Conservation (phyloP, 2,329 filamentous ascomycete species). For the Cercospora canescens region DNA sequence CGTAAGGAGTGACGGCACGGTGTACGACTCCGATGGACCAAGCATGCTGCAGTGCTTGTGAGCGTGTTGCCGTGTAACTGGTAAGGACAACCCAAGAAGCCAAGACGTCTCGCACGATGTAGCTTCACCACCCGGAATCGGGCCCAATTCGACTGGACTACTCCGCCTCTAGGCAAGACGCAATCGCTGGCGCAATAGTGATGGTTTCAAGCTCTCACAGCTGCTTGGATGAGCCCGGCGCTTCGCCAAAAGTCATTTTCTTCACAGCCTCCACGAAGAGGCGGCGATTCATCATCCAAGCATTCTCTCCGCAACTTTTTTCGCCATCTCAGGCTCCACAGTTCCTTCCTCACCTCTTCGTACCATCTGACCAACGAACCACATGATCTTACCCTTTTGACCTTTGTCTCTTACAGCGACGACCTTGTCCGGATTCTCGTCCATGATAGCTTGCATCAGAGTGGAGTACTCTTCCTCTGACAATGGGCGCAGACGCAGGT, state of each 20-base stretch:
- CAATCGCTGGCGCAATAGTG: background rate
- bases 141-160: background rate
- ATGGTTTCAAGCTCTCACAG: background rate
- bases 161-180: background rate
- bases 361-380: slow-evolving; percentile 70
- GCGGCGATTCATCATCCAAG: slow-evolving; percentile 2
- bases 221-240: background rate
- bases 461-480: slow-evolving; percentile 56
- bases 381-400: slow-evolving; percentile 66
- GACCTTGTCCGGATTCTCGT: slow-evolving; percentile 58
- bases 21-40: background rate
- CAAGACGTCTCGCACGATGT: no score
- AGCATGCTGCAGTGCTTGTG: background rate
- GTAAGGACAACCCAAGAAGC: no score
- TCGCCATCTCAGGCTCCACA: slow-evolving; percentile 61
- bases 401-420: slow-evolving; percentile 59
- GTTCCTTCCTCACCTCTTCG: slow-evolving; percentile 59
- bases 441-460: slow-evolving; percentile 56
- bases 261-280: background rate
- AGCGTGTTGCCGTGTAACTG: background rate
- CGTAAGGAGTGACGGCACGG: background rate
- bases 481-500: slow-evolving; percentile 56
- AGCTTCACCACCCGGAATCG: background rate
- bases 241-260: background rate
- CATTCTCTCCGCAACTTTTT: slow-evolving; percentile 53